Percentiles rank a stretch among this genome's conserved stretches.
phyloP scores from a whole-genome alignment of 2,329 filamentous ascomycete species.

The Stagonosporopsis cucurbitacearum region DNA sequence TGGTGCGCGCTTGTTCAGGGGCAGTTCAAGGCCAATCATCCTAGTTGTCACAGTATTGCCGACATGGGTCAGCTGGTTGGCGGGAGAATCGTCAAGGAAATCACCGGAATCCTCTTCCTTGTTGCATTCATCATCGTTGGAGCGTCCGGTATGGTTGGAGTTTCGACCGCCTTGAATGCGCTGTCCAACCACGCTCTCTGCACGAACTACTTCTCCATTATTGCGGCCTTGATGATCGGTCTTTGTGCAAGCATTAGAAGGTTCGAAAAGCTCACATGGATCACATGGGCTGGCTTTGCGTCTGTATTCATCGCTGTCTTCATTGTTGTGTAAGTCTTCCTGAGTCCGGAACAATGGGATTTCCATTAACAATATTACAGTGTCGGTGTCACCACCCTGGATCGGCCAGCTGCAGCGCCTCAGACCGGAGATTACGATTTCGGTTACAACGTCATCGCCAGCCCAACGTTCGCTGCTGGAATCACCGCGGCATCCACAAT shows the following conservation, averaged over 20 bases:
- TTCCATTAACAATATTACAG: constrained; percentile 13
- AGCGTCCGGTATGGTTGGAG: constrained; percentile 65
- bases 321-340: constrained; percentile 55
- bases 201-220: constrained; percentile 65
- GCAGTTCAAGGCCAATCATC: constrained; percentile 59
- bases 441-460: constrained; percentile 63
- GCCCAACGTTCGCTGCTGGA: constrained; percentile 64
- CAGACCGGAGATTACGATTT: constrained; percentile 65
- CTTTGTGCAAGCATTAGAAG: constrained; percentile 62
- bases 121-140: constrained; percentile 64
- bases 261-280: constrained; percentile 67
- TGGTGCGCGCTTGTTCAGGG: constrained; percentile 59
- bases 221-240: constrained; percentile 62
- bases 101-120: constrained; percentile 62
- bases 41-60: constrained; percentile 60
- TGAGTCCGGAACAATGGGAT: background rate
- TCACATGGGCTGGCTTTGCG: constrained; percentile 66
- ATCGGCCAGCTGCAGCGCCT: constrained; percentile 67
- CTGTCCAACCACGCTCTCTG: constrained; percentile 65
- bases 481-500: constrained; percentile 65
- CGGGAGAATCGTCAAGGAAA: constrained; percentile 59
- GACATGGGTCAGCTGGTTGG: constrained; percentile 67
- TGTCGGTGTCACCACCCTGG: constrained; percentile 63
- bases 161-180: constrained; percentile 66
- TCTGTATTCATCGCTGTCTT: constrained; percentile 65